phyloP scores from a whole-genome alignment of 441 rosid species.

The Omphalea diandra region DNA sequence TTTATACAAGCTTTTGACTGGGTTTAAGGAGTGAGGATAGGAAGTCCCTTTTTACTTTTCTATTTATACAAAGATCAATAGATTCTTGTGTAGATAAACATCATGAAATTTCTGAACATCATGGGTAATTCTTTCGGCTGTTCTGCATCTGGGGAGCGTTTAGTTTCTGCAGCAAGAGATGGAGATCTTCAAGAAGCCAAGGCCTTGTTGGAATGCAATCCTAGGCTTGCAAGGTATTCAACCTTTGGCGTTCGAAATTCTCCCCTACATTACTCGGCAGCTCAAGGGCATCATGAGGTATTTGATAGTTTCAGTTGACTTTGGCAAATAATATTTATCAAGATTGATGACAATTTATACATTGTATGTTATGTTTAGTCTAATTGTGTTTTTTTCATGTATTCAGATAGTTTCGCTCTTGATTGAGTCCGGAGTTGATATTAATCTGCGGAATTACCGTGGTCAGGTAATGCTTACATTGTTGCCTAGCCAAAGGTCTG shows the following conservation, averaged over 20 bases:
- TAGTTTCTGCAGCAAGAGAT: slow-evolving; percentile 95
- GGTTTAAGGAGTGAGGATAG: slow-evolving; percentile 10
- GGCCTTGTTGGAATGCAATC: slow-evolving; percentile 89
- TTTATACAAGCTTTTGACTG: slow-evolving; percentile 1
- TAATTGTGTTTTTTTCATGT: slow-evolving; percentile 24
- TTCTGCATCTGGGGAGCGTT: slow-evolving; percentile 94
- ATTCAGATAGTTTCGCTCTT: slow-evolving; percentile 78
- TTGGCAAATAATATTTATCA: neutral
- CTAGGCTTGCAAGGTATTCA: slow-evolving; percentile 86
- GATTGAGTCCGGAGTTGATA: slow-evolving; percentile 96
- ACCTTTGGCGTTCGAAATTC: slow-evolving; percentile 96
- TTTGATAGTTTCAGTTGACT: slow-evolving; percentile 3
- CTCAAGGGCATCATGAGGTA: slow-evolving; percentile 99
- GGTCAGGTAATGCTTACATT: slow-evolving; percentile 64
- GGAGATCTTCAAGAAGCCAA: slow-evolving; percentile 94
- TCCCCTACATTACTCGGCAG: slow-evolving; percentile 95
- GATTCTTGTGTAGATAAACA: slow-evolving; percentile 14
- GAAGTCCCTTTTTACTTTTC: slow-evolving; percentile 9
- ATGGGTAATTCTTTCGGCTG: slow-evolving; percentile 95
- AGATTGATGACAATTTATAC: neutral
- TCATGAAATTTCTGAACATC: slow-evolving; percentile 78
- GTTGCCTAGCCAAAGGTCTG: too few relatives aligned
- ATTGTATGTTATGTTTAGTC: neutral
- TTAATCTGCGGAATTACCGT: slow-evolving; percentile 90
- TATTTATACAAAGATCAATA: slow-evolving; percentile 16